Evolutionary conservation across 2,329 filamentous ascomycete species (phyloP).

Genomic region (Aspergillus floridensis): DNA sequence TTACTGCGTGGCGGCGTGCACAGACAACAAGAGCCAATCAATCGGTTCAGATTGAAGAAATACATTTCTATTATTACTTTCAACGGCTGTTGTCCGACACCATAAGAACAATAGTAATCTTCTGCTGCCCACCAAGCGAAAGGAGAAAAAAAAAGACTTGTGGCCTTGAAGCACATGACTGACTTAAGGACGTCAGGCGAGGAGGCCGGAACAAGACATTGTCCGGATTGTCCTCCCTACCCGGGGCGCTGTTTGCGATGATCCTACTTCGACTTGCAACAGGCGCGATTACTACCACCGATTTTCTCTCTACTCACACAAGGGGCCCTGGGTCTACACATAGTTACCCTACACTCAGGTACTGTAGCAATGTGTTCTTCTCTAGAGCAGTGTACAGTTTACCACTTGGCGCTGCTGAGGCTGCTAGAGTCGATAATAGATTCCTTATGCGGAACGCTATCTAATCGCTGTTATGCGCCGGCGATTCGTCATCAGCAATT

Average conservation of each 20-base stretch:
- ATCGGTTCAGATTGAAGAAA: too few species aligned
- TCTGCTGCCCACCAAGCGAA: too few species aligned
- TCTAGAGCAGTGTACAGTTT: background rate
- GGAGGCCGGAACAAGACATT: background rate
- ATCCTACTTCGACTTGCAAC: background rate
- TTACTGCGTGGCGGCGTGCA: background rate
- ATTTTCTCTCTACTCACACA: background rate
- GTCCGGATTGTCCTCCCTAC: background rate
- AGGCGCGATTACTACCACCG: background rate
- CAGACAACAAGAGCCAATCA: background rate
- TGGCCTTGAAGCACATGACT: background rate
- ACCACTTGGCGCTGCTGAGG: background rate
- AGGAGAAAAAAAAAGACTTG: too few species aligned
- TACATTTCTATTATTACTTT: too few species aligned
- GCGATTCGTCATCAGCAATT: constrained; percentile 4
- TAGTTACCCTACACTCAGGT: background rate
- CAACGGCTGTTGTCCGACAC: background rate
- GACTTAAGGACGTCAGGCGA: background rate
- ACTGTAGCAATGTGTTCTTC: background rate
- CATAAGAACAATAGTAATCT: background rate
- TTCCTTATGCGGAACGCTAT: background rate
- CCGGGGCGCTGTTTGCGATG: background rate
- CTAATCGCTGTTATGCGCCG: background rate
- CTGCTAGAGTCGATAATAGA: background rate
- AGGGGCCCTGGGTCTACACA: background rate